Percentiles rank a stretch among this genome's conserved stretches.
Evolutionary conservation across 1,284 basidiomycete genomes (phyloP).

Genomic region (Trametes polyzona): DNA sequence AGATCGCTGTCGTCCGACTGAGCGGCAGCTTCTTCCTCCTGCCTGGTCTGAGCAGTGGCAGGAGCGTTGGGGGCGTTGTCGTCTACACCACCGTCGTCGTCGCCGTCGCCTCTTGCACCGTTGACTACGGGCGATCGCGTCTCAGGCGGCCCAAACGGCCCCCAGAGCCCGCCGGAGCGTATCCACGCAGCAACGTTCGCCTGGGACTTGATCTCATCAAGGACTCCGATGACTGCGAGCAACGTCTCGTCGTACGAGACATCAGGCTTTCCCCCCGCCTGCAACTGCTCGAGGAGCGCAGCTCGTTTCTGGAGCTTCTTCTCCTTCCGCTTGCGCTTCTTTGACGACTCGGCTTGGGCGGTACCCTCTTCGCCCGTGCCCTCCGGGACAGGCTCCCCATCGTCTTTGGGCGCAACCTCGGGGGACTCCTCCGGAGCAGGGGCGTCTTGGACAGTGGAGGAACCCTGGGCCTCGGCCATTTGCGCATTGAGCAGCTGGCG

Average conservation of each 20-base stretch:
- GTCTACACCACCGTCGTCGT: neutral
- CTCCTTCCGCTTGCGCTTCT: slow-evolving; percentile 33
- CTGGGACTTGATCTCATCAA: slow-evolving; percentile 63
- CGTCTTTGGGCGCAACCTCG: neutral
- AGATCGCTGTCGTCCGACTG: slow-evolving; percentile 19
- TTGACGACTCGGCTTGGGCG: slow-evolving; percentile 5
- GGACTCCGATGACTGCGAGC: slow-evolving; percentile 71
- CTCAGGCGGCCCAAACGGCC: slow-evolving; percentile 20
- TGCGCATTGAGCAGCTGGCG: slow-evolving; percentile 16
- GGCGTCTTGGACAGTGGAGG: neutral
- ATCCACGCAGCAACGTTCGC: slow-evolving; percentile 74
- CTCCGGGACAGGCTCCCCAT: neutral
- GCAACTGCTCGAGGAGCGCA: slow-evolving; percentile 15
- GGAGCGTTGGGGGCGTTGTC: neutral
- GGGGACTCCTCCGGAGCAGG: slow-evolving; percentile 2
- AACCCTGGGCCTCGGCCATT: neutral
- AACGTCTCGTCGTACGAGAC: slow-evolving; percentile 59
- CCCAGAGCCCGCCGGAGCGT: slow-evolving; percentile 57
- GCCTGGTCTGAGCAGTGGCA: neutral
- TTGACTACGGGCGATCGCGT: neutral
- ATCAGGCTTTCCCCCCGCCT: slow-evolving; percentile 12
- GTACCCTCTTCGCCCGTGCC: neutral
- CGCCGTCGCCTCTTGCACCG: neutral
- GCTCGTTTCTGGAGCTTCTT: slow-evolving; percentile 27
- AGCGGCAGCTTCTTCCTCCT: neutral